phyloP scores from a whole-genome alignment of 176 grass and related monocot species.

The Raddia distichophylla region DNA sequence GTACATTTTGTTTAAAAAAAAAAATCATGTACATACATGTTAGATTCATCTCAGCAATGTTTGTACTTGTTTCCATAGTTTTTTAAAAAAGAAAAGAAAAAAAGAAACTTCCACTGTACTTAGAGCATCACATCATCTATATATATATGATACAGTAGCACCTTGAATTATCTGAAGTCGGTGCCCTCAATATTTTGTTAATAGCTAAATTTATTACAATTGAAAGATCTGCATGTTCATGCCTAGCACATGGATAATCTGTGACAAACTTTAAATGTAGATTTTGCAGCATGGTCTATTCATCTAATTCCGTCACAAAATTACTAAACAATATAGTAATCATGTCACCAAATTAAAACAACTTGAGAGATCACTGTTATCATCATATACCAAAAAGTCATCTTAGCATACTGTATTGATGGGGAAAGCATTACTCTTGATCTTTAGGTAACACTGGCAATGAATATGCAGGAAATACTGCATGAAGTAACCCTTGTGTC shows the following conservation, averaged over 20 bases:
- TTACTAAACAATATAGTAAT: slow-evolving; percentile 12
- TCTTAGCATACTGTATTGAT: slow-evolving; percentile 9
- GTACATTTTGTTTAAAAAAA: too few relatives aligned
- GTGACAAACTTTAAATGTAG: neutral
- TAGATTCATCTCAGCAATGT: slow-evolving; percentile 1
- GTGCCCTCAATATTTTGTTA: slow-evolving; percentile 4
- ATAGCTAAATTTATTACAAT: neutral
- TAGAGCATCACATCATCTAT: neutral
- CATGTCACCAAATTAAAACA: slow-evolving; percentile 4
- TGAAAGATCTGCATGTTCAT: neutral
- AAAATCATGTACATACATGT: neutral
- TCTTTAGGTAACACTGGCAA: slow-evolving; percentile 40
- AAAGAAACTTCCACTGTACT: neutral
- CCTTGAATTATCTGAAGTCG: neutral
- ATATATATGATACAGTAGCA: neutral
- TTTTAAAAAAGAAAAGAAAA: too few relatives aligned
- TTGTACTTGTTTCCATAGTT: neutral
- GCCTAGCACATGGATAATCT: neutral
- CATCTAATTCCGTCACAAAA: neutral
- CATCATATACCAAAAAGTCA: slow-evolving; percentile 19
- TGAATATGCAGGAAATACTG: slow-evolving; percentile 66
- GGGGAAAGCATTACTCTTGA: slow-evolving; percentile 24
- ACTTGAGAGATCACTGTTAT: neutral
- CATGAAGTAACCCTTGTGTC: slow-evolving; percentile 43
- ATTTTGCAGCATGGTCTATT: neutral